Evolutionary conservation across 371 early-diverging fungal species (phyloP), one percentile per base, ranked within the genome.

Genomic region (Saksenaea vasiformis): DNA sequence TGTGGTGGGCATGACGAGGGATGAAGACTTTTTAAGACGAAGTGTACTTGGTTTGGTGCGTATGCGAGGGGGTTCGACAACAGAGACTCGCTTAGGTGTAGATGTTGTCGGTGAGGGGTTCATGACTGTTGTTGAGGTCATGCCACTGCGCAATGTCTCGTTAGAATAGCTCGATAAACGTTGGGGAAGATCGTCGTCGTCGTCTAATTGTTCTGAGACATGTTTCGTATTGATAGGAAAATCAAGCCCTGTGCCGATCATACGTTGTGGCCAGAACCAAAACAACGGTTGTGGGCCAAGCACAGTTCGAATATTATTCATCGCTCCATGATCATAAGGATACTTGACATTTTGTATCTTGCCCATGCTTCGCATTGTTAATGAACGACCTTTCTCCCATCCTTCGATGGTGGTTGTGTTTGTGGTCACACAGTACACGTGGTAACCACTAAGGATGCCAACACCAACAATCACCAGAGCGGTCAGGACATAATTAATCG

Each of bases 361-460:
- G 31, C 82, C 88, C 65, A 74, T 73, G 57, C 85, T 82, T 62
- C 90, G 87, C 68, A 94, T 85, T 54, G 84, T 90, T 13, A 87
- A 88, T 44, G 93, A 93, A 72, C 91, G 91, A 65, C 87, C 90
- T 72, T 91, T 96, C 67, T 88, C 88, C 85, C 84, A 87, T 15
- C 78, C 84, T 75, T 99, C 99, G 64, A 99, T 96, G 13, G 98
- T 97, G 1, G 99, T 99, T 15, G 95, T 94, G 78, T 98, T 98
- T 63, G 79, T 83, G 4, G 80, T 70, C 35, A 94, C 72, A 68
- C 95, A 91, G 66, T 90, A 93, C 39, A 91, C 60, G 64, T 98
- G 98, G 77, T 90, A 98, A 41, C 86, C 72, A 26, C 87, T 83
- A 53, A 99, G 82, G 2, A 90, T 78, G 26, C 93, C 95, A 28